Conservation (phyloP, 2,329 filamentous ascomycete species). For the Juglanconis oblonga region DNA sequence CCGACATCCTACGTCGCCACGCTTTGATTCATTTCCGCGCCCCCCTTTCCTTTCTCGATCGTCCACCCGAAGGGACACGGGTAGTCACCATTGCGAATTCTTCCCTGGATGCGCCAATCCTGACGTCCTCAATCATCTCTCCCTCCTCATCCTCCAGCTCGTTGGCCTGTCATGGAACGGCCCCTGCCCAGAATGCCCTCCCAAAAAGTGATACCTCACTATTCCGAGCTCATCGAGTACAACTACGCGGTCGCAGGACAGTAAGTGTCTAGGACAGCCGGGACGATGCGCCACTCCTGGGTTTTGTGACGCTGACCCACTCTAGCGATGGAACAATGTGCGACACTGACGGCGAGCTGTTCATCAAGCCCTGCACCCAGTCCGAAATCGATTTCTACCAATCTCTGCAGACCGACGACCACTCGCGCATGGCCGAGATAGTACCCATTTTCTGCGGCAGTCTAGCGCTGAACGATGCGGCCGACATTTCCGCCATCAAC, state of each 20-base stretch:
- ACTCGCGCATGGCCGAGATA: constrained; percentile 72
- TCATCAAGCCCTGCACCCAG: constrained; percentile 90
- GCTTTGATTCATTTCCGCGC: constrained; percentile 9
- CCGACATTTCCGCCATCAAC: constrained; percentile 44
- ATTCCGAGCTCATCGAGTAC: constrained; percentile 64
- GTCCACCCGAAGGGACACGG: background rate
- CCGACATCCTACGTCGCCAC: constrained; percentile 12
- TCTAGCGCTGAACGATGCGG: constrained; percentile 62
- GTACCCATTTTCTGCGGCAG: constrained; percentile 86
- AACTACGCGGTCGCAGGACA: constrained; percentile 79
- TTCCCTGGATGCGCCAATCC: constrained; percentile 12
- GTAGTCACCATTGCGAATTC: background rate
- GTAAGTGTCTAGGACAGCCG: constrained; percentile 46
- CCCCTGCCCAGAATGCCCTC: constrained; percentile 21
- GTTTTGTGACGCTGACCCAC: constrained; percentile 20
- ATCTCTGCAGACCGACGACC: constrained; percentile 53
- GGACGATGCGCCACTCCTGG: background rate
- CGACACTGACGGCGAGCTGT: constrained; percentile 76
- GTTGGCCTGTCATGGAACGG: constrained; percentile 9
- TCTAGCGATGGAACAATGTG: constrained; percentile 83
- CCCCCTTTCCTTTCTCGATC: background rate
- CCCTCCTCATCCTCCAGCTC: constrained; percentile 5
- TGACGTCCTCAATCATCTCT: constrained; percentile 1
- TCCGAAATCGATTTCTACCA: constrained; percentile 91
- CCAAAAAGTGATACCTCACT: constrained; percentile 46